These are phyloP conservation scores for Puya raimondii DNA, from an alignment of 176 grass and related monocot species.

Conservation along the genomic window DNA sequence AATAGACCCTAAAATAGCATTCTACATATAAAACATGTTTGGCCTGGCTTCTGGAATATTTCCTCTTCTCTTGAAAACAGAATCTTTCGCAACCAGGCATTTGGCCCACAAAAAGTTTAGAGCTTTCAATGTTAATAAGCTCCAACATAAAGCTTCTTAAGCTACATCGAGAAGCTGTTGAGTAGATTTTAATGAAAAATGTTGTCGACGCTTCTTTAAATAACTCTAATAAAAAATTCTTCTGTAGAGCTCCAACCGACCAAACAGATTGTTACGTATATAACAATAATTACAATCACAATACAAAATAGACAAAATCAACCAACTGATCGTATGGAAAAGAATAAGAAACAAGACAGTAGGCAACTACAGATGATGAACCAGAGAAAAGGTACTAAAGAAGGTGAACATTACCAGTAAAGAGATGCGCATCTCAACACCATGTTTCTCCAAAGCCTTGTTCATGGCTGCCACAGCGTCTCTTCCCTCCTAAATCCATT, in stretches of 20 bases:
- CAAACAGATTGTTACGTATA: no score
- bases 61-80: no score
- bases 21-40: not conserved
- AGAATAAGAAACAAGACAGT: not conserved
- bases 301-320: not conserved
- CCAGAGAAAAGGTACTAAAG: not conserved
- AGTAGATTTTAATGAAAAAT: no score
- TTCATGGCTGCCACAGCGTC: constrained; percentile 1
- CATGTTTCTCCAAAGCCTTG: constrained; percentile 5
- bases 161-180: no score
- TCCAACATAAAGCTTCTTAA: no score
- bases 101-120: no score
- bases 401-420: constrained; percentile 6
- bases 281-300: no score
- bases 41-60: not conserved
- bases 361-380: not conserved
- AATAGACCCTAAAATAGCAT: not conserved
- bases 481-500: not conserved
- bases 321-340: not conserved
- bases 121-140: no score
- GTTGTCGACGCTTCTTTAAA: no score
- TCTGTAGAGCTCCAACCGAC: no score
- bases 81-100: no score
- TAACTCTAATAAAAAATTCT: no score
- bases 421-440: not conserved